These are phyloP conservation scores for Przewalskia tangutica DNA, from an alignment of 257 asterid species.

Conservation along the genomic window DNA sequence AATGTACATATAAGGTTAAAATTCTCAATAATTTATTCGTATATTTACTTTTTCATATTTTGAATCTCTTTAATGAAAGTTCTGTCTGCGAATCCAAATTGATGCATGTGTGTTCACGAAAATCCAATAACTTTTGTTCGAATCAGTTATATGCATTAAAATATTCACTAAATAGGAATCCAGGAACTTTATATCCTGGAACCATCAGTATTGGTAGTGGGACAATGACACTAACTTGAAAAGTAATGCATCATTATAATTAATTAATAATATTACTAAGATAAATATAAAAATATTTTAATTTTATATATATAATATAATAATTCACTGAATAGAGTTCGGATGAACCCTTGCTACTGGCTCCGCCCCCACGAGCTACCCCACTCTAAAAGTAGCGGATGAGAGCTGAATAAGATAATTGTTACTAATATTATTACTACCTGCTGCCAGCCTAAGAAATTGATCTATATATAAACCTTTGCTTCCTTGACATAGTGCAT, in stretches of 20 bases:
- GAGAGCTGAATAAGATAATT: too few relatives aligned
- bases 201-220: not conserved
- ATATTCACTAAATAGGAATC: not conserved
- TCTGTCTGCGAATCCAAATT: not conserved
- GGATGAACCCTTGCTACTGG: too few relatives aligned
- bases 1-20: too few relatives aligned
- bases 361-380: too few relatives aligned
- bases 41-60: too few relatives aligned
- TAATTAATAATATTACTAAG: not conserved
- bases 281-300: too few relatives aligned
- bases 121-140: accelerated
- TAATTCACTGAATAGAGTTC: too few relatives aligned
- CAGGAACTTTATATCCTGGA: too few relatives aligned
- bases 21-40: too few relatives aligned
- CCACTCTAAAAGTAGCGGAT: too few relatives aligned
- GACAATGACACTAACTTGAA: not conserved
- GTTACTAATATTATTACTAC: not conserved
- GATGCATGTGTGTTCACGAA: accelerated
- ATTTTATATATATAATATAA: too few relatives aligned
- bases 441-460: not conserved
- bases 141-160: not conserved
- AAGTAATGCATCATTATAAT: not conserved
- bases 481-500: not conserved
- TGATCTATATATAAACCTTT: not conserved
- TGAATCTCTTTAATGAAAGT: too few relatives aligned